A percentile compares a stretch with the other conserved stretches of the same genome.
phyloP scores from a whole-genome alignment of 805 yeast genomes.

The Starmerella bombi region DNA sequence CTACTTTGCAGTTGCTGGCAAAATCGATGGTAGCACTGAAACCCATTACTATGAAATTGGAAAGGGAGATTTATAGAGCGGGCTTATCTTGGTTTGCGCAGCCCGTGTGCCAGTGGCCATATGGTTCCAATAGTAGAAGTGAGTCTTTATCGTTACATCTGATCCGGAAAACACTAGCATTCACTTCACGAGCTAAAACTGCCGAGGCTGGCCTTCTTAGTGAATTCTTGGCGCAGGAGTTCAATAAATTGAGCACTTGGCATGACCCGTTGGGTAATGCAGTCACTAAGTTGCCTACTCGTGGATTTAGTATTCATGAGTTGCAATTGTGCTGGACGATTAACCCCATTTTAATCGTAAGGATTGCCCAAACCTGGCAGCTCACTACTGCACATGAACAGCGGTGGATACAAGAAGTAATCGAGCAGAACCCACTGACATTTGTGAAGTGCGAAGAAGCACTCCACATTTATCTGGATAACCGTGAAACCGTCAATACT shows the following conservation, averaged over 20 bases:
- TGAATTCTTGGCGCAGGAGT: constrained; percentile 62
- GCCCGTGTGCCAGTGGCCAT: constrained; percentile 51
- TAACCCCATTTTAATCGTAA: constrained; percentile 61
- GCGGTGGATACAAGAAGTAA: constrained; percentile 33
- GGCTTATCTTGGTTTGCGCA: constrained; percentile 67
- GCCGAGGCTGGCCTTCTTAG: constrained; percentile 34
- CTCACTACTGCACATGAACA: constrained; percentile 20
- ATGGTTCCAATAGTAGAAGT: constrained; percentile 65
- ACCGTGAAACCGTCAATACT: constrained; percentile 26
- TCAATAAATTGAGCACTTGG: constrained; percentile 65
- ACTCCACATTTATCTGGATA: constrained; percentile 37
- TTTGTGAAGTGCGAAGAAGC: constrained; percentile 47
- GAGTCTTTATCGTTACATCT: constrained; percentile 54
- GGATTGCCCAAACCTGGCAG: constrained; percentile 29
- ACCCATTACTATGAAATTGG: constrained; percentile 34
- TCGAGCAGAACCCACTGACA: constrained; percentile 44
- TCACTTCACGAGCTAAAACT: constrained; percentile 32
- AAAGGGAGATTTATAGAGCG: constrained; percentile 45
- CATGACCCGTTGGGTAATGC: constrained; percentile 38
- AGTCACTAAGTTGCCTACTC: background rate
- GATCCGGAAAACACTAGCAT: constrained; percentile 30
- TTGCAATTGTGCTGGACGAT: constrained; percentile 47
- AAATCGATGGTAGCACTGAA: constrained; percentile 26
- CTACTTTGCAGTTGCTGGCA: constrained; percentile 34
- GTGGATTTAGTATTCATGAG: constrained; percentile 23